These are phyloP conservation scores for Colletotrichum spinosum DNA, from an alignment of 2,329 filamentous ascomycete genomes.

Conservation along the genomic window DNA sequence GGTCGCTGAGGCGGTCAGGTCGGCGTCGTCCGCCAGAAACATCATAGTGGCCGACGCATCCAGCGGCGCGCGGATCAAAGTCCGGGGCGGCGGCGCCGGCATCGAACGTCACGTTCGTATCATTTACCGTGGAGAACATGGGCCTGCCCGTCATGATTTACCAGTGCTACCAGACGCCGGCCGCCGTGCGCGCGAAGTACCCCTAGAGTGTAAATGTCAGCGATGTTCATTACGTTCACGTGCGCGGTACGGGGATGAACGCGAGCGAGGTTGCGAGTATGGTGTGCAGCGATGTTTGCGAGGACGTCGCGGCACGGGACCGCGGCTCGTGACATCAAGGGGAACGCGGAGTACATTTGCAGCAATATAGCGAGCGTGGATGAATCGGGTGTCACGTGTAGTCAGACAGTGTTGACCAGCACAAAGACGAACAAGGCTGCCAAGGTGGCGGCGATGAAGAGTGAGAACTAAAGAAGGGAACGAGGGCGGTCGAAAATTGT, in stretches of 20 bases:
- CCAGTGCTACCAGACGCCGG: background rate
- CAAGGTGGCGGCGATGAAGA: slow-evolving; percentile 7
- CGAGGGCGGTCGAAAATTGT: too few species aligned
- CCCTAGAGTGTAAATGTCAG: slow-evolving; percentile 12
- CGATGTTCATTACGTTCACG: slow-evolving; percentile 24
- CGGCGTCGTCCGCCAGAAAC: too few species aligned
- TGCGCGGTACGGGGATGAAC: slow-evolving; percentile 9
- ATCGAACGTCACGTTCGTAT: too few species aligned
- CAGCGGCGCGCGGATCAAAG: too few species aligned
- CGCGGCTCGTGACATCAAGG: slow-evolving; percentile 15
- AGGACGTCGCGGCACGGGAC: background rate
- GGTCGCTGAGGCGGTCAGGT: too few species aligned
- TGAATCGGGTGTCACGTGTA: slow-evolving; percentile 16
- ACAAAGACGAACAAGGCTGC: background rate
- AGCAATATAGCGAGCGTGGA: slow-evolving; percentile 17
- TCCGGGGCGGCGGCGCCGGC: too few species aligned
- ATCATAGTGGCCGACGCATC: too few species aligned
- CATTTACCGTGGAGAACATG: too few species aligned
- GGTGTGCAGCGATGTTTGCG: slow-evolving; percentile 23
- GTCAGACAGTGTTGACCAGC: background rate
- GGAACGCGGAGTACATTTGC: slow-evolving; percentile 13
- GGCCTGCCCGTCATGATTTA: too few species aligned
- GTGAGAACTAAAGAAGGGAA: too few species aligned
- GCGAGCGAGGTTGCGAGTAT: slow-evolving; percentile 14
- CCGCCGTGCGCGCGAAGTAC: slow-evolving; percentile 12